Base-by-base conservation (phyloP, 2,329 filamentous ascomycete species). In the Phyllosticta ampelicida region DNA sequence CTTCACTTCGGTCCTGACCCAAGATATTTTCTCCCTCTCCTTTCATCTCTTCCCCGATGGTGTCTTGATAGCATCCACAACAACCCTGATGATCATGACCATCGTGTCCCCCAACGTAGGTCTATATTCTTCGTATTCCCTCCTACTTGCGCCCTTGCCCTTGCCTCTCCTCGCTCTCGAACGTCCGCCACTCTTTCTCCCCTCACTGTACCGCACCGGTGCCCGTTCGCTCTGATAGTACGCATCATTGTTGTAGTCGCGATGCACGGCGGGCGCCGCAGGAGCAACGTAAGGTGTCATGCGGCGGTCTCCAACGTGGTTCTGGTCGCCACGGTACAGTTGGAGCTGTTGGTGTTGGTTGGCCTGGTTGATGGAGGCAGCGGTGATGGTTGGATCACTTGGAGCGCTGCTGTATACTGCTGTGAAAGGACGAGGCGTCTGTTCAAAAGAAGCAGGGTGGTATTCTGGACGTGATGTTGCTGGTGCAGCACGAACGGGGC, bases 81-180 rank as follows among this genome's bases (percentile, higher is more conserved):
- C 50, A 18, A 50, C 53, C 21, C 56, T 59, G 55, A 55, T 59
- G 9, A 62, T 18, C 28, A 51, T 19, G 49, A 53, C 51, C 21
- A 62, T 44, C n/a, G 59, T 56, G 1, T 62, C 67, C 0, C 68
- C 68, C 9, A 69, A 53, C 49, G 68, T 68, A 4, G 68, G 68
- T 54, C 68, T 55, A 4, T 61, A 16, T 16, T 44, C 36, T 19
- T 51, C 13, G 1, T 26, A 11, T 4, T 2, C 49, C 18, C 49
- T 21, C 49, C 18, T 51, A 11, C 23, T 26, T 19, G 19, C 49
- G 20, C 11, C 36, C 36, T 16, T n/a, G n/a, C 8, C n/a, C 36
- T 44, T n/a, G n/a, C 8, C n/a, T 16, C n/a, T 44, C 16, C 36
- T 44, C 13, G 13, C 36, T 8, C 36, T 50, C 36, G 19, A 13